phyloP scores from a whole-genome alignment of 768 basidiomycete genomes.

The Porphyrellus cyaneotinctus region DNA sequence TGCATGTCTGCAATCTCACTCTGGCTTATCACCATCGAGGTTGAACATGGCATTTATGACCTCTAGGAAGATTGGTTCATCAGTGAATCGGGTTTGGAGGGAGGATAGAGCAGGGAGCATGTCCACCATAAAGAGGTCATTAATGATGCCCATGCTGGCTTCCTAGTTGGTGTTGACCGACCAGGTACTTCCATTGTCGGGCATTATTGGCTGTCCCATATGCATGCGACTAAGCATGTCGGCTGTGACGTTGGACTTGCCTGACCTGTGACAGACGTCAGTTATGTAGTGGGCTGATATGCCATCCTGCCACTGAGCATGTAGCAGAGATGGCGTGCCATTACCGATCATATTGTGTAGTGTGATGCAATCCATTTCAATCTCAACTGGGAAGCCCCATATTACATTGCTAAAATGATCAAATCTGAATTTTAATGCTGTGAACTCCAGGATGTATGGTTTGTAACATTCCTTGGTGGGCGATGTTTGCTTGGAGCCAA shows the following conservation, averaged over 20 bases:
- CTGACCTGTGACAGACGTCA: conserved; percentile 16
- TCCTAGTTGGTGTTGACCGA: conserved; percentile 29
- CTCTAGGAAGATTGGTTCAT: background rate
- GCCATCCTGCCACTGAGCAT: conserved; percentile 30
- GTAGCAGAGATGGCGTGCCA: conserved; percentile 1
- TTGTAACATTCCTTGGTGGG: conserved; percentile 28
- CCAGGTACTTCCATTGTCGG: conserved; percentile 32
- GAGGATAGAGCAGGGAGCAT: background rate
- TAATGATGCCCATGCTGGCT: background rate
- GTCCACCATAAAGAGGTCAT: background rate
- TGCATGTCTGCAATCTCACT: background rate
- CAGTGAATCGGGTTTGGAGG: background rate
- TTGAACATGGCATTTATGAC: background rate
- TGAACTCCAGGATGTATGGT: conserved; percentile 36
- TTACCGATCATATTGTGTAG: conserved; percentile 23
- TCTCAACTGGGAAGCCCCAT: too few species aligned
- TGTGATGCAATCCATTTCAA: too few species aligned
- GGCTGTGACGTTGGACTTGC: conserved; percentile 23
- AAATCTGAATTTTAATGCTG: conserved; percentile 32
- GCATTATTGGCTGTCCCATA: background rate
- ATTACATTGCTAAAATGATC: too few species aligned
- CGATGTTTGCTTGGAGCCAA: conserved; percentile 33
- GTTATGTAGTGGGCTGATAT: too few species aligned
- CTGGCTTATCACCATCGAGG: background rate
- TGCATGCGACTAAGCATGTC: conserved; percentile 28